These are phyloP conservation scores for Elsinoe arachidis DNA, from an alignment of 2,329 filamentous ascomycete genomes.

Conservation along the genomic window DNA sequence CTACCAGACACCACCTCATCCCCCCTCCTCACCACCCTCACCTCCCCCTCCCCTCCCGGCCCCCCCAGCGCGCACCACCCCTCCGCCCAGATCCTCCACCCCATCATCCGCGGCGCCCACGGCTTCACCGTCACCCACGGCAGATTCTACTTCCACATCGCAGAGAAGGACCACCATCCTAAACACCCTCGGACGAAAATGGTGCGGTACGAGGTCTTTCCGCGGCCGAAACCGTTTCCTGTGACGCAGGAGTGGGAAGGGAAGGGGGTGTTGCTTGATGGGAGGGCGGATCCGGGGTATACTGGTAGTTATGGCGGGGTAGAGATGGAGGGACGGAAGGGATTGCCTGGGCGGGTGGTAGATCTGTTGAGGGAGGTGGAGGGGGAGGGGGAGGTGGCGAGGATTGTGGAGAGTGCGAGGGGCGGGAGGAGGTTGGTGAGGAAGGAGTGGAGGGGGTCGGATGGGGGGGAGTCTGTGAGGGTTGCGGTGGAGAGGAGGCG, in stretches of 20 bases:
- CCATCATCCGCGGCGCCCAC: neutral
- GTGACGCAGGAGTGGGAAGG: neutral
- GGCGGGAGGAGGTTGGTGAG: neutral
- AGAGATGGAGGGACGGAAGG: neutral
- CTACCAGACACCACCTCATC: neutral
- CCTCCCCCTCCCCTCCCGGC: neutral
- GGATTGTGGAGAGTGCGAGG: neutral
- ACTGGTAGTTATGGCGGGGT: neutral
- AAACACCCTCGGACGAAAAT: neutral
- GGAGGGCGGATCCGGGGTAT: neutral
- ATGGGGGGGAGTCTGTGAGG: neutral
- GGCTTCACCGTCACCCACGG: neutral
- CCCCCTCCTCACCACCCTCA: neutral
- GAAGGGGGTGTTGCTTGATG: neutral
- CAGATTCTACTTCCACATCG: neutral
- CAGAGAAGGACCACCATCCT: neutral
- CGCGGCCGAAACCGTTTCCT: neutral
- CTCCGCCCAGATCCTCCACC: neutral
- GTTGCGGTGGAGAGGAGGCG: neutral
- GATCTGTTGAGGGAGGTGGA: neutral
- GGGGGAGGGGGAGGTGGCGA: neutral
- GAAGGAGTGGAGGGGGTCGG: neutral
- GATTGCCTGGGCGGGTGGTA: neutral
- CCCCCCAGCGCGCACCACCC: neutral
- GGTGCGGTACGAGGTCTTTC: constrained; percentile 2